Base-by-base conservation (phyloP, 164 flowering plant genomes). In the Aristolochia contorta region DNA sequence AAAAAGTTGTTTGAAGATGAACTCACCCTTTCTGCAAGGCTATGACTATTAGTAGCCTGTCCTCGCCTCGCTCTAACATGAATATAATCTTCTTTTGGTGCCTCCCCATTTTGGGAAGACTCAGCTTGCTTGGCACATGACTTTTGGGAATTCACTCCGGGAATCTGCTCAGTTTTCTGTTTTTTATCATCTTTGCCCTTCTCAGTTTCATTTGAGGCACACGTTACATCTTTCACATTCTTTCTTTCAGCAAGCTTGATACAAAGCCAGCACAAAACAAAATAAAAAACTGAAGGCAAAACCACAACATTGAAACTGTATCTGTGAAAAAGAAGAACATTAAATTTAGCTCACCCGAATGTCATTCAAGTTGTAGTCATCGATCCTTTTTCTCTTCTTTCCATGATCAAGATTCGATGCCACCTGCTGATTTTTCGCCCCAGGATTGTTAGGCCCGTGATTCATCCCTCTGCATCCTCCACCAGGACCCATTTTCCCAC, bases 1-100 rank as follows among this genome's bases (percentile, higher is more conserved):
- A 18, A 60, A n/a, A 47, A 43, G 48, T 32, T n/a, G 5, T 15
- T 9, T 10, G 24, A 1, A 16, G 13, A 3, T 45, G 33, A 58
- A 51, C 59, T 51, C 76, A 92, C 98, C 77, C 98, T 83, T 76
- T 92, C 98, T 19, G 98, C 98, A 61, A 92, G 94, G 73, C 98
- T 92, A 73, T 92, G 98, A 70, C 98, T 92, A 54, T 92, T 92
- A 27, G 98, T 92, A 32, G 98, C 98, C 63, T 92, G 96, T 43
- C 98, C 98, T 51, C 98, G 77, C 71, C 83, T 80, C 30, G 98
- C 98, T 73, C 98, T 80, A 59, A 89, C 78, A 81, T 87, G 98
- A 65, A 89, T 80, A 67, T 84, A 89, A 60, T 73, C 85, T 4
- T 87, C 91, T 69, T 87, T 87, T 12, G 79, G 59, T 57, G 79